Conservation (phyloP, 1,284 basidiomycete genomes). For the Termitomyces sp. region DNA sequence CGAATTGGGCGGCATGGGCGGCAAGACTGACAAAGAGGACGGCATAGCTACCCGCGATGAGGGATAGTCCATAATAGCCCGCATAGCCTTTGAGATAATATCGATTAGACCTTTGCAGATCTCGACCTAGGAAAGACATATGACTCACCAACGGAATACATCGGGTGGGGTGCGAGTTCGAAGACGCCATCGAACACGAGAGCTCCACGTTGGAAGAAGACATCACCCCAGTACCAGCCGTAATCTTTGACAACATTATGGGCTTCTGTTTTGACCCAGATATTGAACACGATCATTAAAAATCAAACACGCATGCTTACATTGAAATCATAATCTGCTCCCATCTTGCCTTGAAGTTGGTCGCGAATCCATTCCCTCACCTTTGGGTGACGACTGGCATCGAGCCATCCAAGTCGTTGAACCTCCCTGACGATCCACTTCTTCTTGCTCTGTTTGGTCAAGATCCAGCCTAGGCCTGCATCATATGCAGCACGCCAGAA, state of each 20-base stretch:
- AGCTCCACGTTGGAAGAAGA: constrained; percentile 89
- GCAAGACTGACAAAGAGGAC: constrained; percentile 91
- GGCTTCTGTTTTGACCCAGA: constrained; percentile 98
- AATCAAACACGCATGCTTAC: constrained; percentile 37
- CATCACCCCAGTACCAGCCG: constrained; percentile 98
- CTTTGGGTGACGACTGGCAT: constrained; percentile 58
- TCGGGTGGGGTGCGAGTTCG: constrained; percentile 86
- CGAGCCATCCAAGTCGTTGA: constrained; percentile 82
- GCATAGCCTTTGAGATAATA: constrained; percentile 63
- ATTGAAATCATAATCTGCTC: constrained; percentile 88
- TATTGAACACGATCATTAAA: constrained; percentile 94
- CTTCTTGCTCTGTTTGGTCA: constrained; percentile 91
- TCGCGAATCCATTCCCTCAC: constrained; percentile 79
- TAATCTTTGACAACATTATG: constrained; percentile 94
- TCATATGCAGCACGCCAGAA: constrained; percentile 95
- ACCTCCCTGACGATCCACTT: constrained; percentile 88
- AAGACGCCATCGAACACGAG: constrained; percentile 98
- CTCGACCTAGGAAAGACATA: neutral
- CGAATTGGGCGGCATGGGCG: constrained; percentile 93
- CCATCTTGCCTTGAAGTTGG: constrained; percentile 92
- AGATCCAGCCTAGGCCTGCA: constrained; percentile 87
- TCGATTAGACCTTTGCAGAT: neutral
- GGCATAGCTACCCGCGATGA: constrained; percentile 84
- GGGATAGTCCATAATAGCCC: constrained; percentile 93
- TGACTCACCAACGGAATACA: constrained; percentile 85